Base-by-base conservation (phyloP, 176 grass and related monocot species). In the Metroxylon sagu region DNA sequence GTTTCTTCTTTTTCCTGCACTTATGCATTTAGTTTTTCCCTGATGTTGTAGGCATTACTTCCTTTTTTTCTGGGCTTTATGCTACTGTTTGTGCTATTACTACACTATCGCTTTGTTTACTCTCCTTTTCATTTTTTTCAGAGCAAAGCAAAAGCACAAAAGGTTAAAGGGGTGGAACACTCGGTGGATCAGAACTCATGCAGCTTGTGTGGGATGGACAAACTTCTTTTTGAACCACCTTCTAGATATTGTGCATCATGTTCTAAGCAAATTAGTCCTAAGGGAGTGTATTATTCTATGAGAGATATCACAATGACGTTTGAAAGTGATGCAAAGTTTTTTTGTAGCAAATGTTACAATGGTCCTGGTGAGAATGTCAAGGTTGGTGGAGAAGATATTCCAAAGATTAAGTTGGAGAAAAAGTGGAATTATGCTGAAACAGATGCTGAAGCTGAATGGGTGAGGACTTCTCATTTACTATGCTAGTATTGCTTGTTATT, bases 381-480 rank as follows among this genome's bases (percentile, higher is more conserved):
- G 60, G 54, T 76, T 60, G 52, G 23, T 53, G 17, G 25, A 5
- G 48, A 61, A 29, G 73, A 66, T 56, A 48, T 76, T 64, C 54
- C 68, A 51, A 97, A 88, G 68, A 28, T 57, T 10, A 82, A 74
- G 62, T 88, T 91, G 60, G 55, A 85, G 25, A 91, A 82, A 66
- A 79, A 53, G 65, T 60, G 49, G 18, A 85, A 62, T 75, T 97
- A 97, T 67, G 84, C 81, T 49, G 87, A 97, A 74, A 91, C 83
- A 70, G 93, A 97, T 82, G 91, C 91, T 48, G 86, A 90, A n/a
- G 14, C 86, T 30, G 93, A 97, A 83, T 91, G 87, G 84, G 93
- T 97, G 84, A 75, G 62, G 35, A 43, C 2, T 10, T 43, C 8
- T 43, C 12, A 10, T 43, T 43, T 43, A 43, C 35, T 14, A 43